Evolutionary conservation across 306 rosid genomes (phyloP).

Genomic region (Rosa rugosa): DNA sequence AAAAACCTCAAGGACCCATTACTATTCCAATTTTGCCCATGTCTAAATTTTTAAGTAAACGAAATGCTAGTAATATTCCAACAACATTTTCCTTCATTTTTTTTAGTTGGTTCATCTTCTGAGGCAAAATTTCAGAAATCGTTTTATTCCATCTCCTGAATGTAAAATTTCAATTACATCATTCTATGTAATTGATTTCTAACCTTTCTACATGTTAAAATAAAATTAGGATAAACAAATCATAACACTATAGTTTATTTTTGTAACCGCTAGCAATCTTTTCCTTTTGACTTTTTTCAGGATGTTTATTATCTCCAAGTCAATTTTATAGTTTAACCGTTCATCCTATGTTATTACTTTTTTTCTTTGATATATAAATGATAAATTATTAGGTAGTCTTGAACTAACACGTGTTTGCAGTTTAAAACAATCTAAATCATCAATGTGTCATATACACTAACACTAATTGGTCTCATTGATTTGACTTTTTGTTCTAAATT

Average conservation of each 20-base stretch:
- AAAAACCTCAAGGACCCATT: neutral
- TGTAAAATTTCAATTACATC: no score
- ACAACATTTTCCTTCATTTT: neutral
- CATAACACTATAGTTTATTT: neutral
- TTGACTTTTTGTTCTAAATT: no score
- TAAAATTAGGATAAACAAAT: neutral
- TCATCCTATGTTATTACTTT: no score
- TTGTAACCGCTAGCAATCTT: neutral
- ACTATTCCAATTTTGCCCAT: constrained; percentile 20
- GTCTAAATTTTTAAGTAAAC: neutral
- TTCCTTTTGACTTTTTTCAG: neutral
- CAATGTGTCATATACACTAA: neutral
- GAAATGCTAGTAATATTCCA: neutral
- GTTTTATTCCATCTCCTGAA: no score
- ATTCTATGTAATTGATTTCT: no score
- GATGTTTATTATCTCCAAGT: neutral
- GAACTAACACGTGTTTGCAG: neutral
- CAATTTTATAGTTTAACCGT: neutral
- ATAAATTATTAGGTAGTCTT: no score
- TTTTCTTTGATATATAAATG: no score
- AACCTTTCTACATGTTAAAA: neutral
- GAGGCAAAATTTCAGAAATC: no score
- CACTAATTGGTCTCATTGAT: no score
- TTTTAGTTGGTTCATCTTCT: no score
- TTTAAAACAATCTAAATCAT: neutral